These are phyloP conservation scores for Medicago arabica DNA, from an alignment of 306 rosid species.

Conservation along the genomic window DNA sequence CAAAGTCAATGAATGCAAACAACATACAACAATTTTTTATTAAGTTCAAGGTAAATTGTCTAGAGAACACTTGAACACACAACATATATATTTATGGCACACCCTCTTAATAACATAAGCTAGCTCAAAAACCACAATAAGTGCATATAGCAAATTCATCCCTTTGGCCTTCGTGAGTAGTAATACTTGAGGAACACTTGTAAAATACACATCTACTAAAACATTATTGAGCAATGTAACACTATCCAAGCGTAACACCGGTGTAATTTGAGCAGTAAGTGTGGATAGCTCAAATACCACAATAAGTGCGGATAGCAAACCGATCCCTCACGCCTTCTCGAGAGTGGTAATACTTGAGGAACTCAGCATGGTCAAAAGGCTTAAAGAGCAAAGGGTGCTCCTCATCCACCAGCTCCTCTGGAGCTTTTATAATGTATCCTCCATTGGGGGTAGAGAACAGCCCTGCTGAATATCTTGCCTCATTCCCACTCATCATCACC, in stretches of 20 bases:
- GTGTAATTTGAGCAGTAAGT: no score
- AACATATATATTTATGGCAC: neutral
- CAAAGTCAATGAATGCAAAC: neutral
- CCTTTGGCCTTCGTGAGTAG: no score
- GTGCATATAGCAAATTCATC: no score
- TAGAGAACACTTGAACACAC: neutral
- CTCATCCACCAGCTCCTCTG: conserved; percentile 72
- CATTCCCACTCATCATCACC: conserved; percentile 74
- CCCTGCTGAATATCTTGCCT: conserved; percentile 68
- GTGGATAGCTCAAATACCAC: conserved; percentile 52
- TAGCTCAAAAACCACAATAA: neutral
- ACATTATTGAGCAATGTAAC: no score
- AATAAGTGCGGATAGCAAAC: conserved; percentile 58
- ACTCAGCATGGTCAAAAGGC: conserved; percentile 64
- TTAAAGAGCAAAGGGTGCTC: conserved; percentile 71
- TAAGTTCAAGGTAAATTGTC: neutral
- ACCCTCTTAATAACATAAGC: neutral
- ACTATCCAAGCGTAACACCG: no score
- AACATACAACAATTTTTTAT: neutral
- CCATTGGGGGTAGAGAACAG: conserved; percentile 67
- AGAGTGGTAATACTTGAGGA: conserved; percentile 52
- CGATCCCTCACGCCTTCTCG: conserved; percentile 52
- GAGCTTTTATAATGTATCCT: conserved; percentile 62
- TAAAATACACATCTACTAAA: no score
- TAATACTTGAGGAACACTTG: no score